Evolutionary conservation across 352 stramenopile species (phyloP).

Genomic region (Phytophthora meadii): DNA sequence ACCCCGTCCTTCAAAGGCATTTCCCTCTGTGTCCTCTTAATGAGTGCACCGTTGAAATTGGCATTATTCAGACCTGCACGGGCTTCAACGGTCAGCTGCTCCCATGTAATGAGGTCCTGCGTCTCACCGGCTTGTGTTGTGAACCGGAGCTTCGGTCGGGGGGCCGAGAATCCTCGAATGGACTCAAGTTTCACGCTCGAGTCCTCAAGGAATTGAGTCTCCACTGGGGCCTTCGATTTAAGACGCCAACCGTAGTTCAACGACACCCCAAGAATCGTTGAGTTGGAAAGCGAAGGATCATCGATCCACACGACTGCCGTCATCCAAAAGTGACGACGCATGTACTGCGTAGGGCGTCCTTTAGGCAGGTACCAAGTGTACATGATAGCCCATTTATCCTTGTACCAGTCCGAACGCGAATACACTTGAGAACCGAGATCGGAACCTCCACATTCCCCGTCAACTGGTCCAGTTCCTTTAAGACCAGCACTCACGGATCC

Average conservation of each 20-base stretch:
- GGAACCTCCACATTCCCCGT: slow-evolving; percentile 16
- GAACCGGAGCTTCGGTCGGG: slow-evolving; percentile 16
- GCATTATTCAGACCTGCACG: slow-evolving; percentile 23
- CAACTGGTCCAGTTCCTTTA: neutral
- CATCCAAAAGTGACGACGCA: slow-evolving; percentile 43
- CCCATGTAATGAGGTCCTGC: slow-evolving; percentile 25
- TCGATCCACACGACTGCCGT: slow-evolving; percentile 51
- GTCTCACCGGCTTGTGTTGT: slow-evolving; percentile 18
- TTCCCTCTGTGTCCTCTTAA: slow-evolving; percentile 1
- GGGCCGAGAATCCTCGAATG: neutral
- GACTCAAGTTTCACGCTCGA: slow-evolving; percentile 32
- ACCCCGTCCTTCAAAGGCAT: slow-evolving; percentile 34
- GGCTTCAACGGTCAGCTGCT: slow-evolving; percentile 16
- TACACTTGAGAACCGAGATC: slow-evolving; percentile 30
- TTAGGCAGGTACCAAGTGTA: slow-evolving; percentile 52
- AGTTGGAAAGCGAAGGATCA: slow-evolving; percentile 23
- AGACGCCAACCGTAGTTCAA: slow-evolving; percentile 19
- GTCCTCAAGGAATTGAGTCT: slow-evolving; percentile 13
- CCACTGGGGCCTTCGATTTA: slow-evolving; percentile 7
- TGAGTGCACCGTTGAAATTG: slow-evolving; percentile 2
- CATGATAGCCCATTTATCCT: slow-evolving; percentile 34
- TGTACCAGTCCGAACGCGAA: slow-evolving; percentile 24
- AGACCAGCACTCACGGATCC: neutral
- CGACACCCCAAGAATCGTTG: slow-evolving; percentile 21
- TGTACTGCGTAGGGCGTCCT: neutral